phyloP scores from a whole-genome alignment of 768 basidiomycete genomes.

The Leucosporidium creatinivorum region DNA sequence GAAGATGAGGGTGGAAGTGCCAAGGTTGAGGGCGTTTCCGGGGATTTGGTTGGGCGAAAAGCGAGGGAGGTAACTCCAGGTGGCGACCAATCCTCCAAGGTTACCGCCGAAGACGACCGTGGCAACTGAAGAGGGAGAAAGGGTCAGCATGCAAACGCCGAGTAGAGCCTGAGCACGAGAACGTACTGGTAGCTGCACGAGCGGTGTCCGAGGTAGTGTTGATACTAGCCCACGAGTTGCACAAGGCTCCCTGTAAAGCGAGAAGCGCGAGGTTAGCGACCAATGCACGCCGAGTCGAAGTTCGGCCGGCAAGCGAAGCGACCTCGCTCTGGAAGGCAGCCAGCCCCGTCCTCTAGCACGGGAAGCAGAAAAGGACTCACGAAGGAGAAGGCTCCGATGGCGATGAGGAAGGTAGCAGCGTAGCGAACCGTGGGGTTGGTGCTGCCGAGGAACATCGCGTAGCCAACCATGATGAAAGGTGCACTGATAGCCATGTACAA shows the following conservation, averaged over 20 bases:
- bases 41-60: constrained; percentile 19
- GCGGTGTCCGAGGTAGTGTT: constrained; percentile 14
- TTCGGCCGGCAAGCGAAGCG: constrained; percentile 3
- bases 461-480: constrained; percentile 27
- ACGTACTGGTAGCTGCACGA: not conserved
- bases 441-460: constrained; percentile 23
- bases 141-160: not conserved
- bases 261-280: not conserved
- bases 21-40: constrained; percentile 28
- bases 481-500: constrained; percentile 27
- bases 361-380: too few relatives aligned
- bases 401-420: constrained; percentile 22
- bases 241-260: constrained; percentile 3
- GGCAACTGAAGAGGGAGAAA: constrained; percentile 32
- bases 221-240: constrained; percentile 28
- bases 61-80: constrained; percentile 31
- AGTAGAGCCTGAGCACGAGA: not conserved
- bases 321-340: too few relatives aligned
- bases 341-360: too few relatives aligned
- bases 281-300: constrained; percentile 10
- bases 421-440: constrained; percentile 18
- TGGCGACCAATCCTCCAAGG: constrained; percentile 31
- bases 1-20: constrained; percentile 18
- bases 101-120: constrained; percentile 34
- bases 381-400: constrained; percentile 12